phyloP scores from a whole-genome alignment of 345 rosid species.

The Lagerstroemia speciosa region DNA sequence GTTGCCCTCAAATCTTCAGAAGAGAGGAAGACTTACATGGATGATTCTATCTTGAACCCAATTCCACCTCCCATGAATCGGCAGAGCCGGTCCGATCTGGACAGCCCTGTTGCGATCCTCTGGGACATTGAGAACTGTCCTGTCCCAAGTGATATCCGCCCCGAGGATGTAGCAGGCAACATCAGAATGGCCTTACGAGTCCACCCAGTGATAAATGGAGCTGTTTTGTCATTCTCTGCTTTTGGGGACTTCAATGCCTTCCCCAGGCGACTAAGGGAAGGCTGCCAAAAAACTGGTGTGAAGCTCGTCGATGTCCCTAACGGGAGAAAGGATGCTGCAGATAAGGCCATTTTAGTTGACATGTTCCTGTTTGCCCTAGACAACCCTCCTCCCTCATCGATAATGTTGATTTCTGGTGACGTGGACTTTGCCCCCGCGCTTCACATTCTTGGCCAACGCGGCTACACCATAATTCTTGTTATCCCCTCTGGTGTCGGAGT shows the following conservation, averaged over 20 bases:
- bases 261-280: slow-evolving; percentile 90
- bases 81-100: slow-evolving; percentile 28
- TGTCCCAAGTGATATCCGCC: slow-evolving; percentile 82
- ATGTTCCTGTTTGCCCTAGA: slow-evolving; percentile 96
- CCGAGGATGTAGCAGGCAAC: slow-evolving; percentile 88
- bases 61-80: slow-evolving; percentile 24
- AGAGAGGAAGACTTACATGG: slow-evolving; percentile 14
- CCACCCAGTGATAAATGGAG: slow-evolving; percentile 75
- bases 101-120: slow-evolving; percentile 75
- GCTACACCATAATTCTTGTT: slow-evolving; percentile 72
- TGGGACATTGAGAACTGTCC: slow-evolving; percentile 98
- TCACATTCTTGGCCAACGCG: slow-evolving; percentile 92
- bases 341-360: slow-evolving; percentile 89
- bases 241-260: slow-evolving; percentile 94
- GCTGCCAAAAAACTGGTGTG: slow-evolving; percentile 96
- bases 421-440: slow-evolving; percentile 96
- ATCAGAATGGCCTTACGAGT: slow-evolving; percentile 84
- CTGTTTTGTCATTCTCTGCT: slow-evolving; percentile 74
- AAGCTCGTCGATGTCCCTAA: slow-evolving; percentile 92
- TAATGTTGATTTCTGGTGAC: slow-evolving; percentile 89
- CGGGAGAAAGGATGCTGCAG: slow-evolving; percentile 95
- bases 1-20: slow-evolving; percentile 22
- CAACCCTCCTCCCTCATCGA: slow-evolving; percentile 76
- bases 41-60: slow-evolving; percentile 25
- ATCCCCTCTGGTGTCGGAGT: slow-evolving; percentile 82